Base-by-base conservation (phyloP, 306 rosid species). In the Ormosia semicastrata region DNA sequence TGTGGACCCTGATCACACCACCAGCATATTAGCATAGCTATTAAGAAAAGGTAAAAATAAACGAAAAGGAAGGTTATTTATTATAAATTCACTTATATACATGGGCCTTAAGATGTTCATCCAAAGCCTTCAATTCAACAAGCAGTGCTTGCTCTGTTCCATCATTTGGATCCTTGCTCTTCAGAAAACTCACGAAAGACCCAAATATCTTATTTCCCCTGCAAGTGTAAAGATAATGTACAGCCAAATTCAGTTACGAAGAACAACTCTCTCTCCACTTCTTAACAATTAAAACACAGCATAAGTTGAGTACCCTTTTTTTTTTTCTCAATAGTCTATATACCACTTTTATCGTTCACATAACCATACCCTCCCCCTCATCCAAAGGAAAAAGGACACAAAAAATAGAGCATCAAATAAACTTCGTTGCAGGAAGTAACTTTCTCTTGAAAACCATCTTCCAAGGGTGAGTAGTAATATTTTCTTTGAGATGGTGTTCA, bases 141-240 rank as follows among this genome's bases (percentile, higher is more conserved):
- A 92, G 82, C 86, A 96, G 72, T 5, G 94, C 91, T 88, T 92
- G 91, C 60, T 96, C 99, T 1, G 99, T 88, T 32, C 97, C 97
- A 62, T 96, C 99, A 71, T 10, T 85, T 8, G 94, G 59, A 79
- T 95, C 97, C 91, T 93, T 96, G 84, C 99, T 96, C 94, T 86
- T 88, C 71, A 93, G 3, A 74, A 93, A 93, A 69, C 79, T 84
- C 78, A 86, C 87, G 50, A 93, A 95, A 33, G 93, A 8, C 12
- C 89, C 78, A 85, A 89, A 89, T 75, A 92, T 82, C 63, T 95
- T 89, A n/a, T 97, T 91, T 74, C 99, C 99, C 85, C 98, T 95
- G 81, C 77, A 83, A 72, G 54, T 40, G 24, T 57, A 52, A 58
- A 37, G 29, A 50, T 44, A 6, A 57, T 33, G 0, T 4, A n/a